phyloP scores from a whole-genome alignment of 768 basidiomycete species.

The Mycena venus region DNA sequence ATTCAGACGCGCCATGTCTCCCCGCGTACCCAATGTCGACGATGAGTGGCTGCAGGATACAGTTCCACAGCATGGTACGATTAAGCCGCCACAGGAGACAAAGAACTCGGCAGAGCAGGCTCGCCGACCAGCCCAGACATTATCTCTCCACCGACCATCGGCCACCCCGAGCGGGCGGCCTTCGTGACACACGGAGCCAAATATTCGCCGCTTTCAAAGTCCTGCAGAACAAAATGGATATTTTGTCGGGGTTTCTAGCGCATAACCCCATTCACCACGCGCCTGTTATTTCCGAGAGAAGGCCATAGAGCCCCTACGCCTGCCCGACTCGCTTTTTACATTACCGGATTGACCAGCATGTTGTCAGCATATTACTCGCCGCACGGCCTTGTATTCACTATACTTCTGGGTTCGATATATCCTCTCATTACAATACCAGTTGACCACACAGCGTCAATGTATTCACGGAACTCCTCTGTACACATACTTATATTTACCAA shows the following conservation, averaged over 20 bases:
- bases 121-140: background rate
- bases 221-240: constrained; percentile 22
- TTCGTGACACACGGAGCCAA: constrained; percentile 4
- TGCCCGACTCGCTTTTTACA: constrained; percentile 9
- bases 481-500: constrained; percentile 4
- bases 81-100: constrained; percentile 19
- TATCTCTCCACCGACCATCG: background rate
- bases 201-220: background rate
- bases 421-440: background rate
- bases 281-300: background rate
- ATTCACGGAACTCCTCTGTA: constrained; percentile 15
- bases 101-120: constrained; percentile 16
- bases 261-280: background rate
- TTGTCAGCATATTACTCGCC: constrained; percentile 24
- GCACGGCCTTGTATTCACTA: no score
- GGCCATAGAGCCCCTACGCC: background rate
- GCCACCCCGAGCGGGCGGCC: constrained; percentile 10
- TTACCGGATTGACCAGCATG: constrained; percentile 28
- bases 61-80: constrained; percentile 55
- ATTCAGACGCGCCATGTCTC: constrained; percentile 55
- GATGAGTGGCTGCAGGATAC: constrained; percentile 80
- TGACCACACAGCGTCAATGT: constrained; percentile 2
- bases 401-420: background rate
- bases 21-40: constrained; percentile 58
- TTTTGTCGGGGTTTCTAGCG: constrained; percentile 21